Percentiles rank a stretch among this genome's conserved stretches.
phyloP scores from a whole-genome alignment of 1,284 basidiomycete species.

The Cryptococcus wingfieldii region DNA sequence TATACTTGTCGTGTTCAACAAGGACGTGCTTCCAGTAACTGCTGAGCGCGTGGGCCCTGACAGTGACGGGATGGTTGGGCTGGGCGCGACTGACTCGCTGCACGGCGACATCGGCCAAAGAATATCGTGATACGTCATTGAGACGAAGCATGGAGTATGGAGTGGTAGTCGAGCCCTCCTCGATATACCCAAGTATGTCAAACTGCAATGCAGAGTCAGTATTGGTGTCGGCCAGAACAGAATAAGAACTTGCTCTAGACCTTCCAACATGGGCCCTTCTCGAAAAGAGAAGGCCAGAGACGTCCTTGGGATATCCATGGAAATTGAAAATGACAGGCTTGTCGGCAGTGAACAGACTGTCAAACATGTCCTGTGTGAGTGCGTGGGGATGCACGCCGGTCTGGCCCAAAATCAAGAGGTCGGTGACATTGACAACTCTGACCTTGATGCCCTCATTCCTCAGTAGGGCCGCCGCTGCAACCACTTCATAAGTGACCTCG shows the following conservation, averaged over 20 bases:
- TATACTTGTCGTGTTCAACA: constrained; percentile 46
- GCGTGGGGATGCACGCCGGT: constrained; percentile 71
- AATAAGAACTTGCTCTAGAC: constrained; percentile 24
- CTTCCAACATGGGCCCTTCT: constrained; percentile 45
- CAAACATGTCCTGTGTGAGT: constrained; percentile 61
- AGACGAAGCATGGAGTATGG: constrained; percentile 53
- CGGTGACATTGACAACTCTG: constrained; percentile 72
- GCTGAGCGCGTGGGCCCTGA: constrained; percentile 43
- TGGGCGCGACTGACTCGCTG: constrained; percentile 35
- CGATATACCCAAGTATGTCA: constrained; percentile 49
- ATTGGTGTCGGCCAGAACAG: neutral
- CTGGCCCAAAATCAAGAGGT: constrained; percentile 65
- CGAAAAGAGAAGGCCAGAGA: constrained; percentile 45
- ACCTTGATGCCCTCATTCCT: constrained; percentile 64
- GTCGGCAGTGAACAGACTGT: constrained; percentile 66
- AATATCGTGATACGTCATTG: constrained; percentile 51
- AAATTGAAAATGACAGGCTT: constrained; percentile 73
- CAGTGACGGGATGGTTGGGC: constrained; percentile 39
- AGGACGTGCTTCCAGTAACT: constrained; percentile 48
- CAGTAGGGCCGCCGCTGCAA: constrained; percentile 66
- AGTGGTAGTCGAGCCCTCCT: constrained; percentile 53
- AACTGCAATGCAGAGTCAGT: constrained; percentile 28
- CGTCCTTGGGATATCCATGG: constrained; percentile 58
- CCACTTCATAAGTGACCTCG: constrained; percentile 52
- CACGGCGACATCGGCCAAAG: constrained; percentile 49